These are phyloP conservation scores for Brassica nigra DNA, from an alignment of 345 rosid genomes.

Conservation along the genomic window DNA sequence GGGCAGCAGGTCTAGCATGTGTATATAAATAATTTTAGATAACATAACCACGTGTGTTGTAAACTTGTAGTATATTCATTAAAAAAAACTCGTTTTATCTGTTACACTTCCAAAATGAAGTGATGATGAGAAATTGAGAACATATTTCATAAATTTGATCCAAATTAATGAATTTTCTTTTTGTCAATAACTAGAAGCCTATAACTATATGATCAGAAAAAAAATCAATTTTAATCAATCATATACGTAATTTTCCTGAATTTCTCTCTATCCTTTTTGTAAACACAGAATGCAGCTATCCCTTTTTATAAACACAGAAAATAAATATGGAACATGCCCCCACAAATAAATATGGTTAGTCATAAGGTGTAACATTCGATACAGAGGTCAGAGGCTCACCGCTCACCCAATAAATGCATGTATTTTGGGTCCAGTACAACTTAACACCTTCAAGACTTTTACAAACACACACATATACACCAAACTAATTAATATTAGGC, in stretches of 20 bases:
- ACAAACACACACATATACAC: neutral
- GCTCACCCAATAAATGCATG: neutral
- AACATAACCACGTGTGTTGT: neutral
- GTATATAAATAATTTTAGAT: neutral
- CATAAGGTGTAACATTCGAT: neutral
- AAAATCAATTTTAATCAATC: neutral
- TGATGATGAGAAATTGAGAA: neutral
- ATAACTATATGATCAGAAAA: neutral
- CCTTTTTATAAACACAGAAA: no score
- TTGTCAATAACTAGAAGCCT: neutral
- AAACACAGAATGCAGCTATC: neutral
- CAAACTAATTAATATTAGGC: neutral
- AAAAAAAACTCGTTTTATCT: neutral
- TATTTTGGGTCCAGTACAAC: neutral
- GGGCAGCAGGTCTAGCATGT: no score
- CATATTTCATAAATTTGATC: neutral
- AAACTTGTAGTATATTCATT: neutral
- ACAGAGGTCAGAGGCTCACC: no score
- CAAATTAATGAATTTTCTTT: neutral
- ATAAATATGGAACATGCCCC: neutral
- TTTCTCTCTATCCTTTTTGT: neutral
- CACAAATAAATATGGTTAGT: neutral
- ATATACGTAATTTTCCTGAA: neutral
- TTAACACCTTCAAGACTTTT: neutral
- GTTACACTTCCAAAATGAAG: neutral